Evolutionary conservation across 345 rosid genomes (phyloP), one percentile per base, ranked within the genome.

Genomic region (Limnanthes douglasii): DNA sequence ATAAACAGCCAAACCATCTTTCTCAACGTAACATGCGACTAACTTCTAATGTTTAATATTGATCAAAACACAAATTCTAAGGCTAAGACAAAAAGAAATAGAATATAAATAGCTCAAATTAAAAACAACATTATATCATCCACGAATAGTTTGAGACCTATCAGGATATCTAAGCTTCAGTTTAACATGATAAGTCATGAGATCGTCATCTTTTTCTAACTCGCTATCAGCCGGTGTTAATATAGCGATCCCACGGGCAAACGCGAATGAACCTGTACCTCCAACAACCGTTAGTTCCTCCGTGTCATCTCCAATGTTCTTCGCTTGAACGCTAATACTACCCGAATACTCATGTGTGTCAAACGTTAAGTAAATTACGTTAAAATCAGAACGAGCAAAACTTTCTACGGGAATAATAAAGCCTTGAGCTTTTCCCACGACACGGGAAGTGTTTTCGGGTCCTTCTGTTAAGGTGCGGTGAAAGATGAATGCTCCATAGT

Each of bases 191-290:
- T 72, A 88, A 56, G 73, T 56, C 13, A 52, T 51, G 21, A 50
- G 46, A n/a, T n/a, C 34, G 25, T 52, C 55, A 8, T 39, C 58
- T 0, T 44, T 52, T 0, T 53, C 10, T 5, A 33, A n/a, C 1
- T 33, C 25, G 3, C 17, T 34, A 26, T 41, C 50, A 0, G 70
- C 34, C 56, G 29, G 60, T 3, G 55, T 55, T 15, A 88, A 68
- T 11, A 72, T 60, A 3, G 84, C 97, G 5, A 57, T 41, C 13
- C 97, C 95, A 0, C 86, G 72, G 16, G 86, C 81, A 46, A 83
- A 83, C 0, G 93, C 93, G 3, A 88, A 78, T 1, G 76, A 68
- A 1, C 97, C 78, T 0, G 95, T 88, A 1, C 95, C 95, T 12
- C 90, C 95, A 11, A 88, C 86, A 0, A 40, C 60, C 18, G 83